Evolutionary conservation across 2,329 filamentous ascomycete species (phyloP), one percentile per base, ranked within the genome.

Genomic region (Zasmidium citrigriseum): DNA sequence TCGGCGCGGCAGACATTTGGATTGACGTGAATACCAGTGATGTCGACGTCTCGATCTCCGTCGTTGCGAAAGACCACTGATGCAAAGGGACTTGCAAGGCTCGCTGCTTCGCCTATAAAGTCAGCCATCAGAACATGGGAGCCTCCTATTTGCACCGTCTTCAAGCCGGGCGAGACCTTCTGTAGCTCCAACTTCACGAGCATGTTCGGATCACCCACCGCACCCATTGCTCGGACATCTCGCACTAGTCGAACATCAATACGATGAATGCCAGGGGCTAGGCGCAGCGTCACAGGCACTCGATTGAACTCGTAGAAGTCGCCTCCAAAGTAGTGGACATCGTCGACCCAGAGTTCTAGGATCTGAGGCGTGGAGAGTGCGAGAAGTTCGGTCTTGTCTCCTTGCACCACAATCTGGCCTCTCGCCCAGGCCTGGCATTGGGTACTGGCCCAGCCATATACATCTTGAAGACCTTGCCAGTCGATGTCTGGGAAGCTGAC

Each of bases 391-490:
- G 71, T 66, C 10, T 72, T 72, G 22, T 60, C 60, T 18, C 56
- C 46, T 12, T 61, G 48, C 4, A 83, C 69, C 18, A 70, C 68
- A n/a, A 83, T 70, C 53, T 75, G 70, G 34, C 83, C 83, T 50
- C 83, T 76, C 23, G 78, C 76, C 83, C 83, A 86, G 9, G 79
- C 80, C 67, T 86, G 83, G 68, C 82, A 86, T 64, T 86, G 83
- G 12, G 83, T 71, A 18, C 81, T 81, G 49, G 82, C 75, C 84
- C 83, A 86, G 47, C 84, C 84, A 67, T 86, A 86, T 12, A 85
- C 72, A 12, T 75, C 70, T 61, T 81, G 80, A 45, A 85, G 70
- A 49, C 79, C 80, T 16, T 72, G 64, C 83, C 83, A 85, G 59
- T 85, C 77, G n/a, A 84, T 72, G 7, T 80, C 70, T 9, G 77